Evolutionary conservation across 2,329 filamentous ascomycete genomes (phyloP).

Genomic region (Bipolaris victoriae): DNA sequence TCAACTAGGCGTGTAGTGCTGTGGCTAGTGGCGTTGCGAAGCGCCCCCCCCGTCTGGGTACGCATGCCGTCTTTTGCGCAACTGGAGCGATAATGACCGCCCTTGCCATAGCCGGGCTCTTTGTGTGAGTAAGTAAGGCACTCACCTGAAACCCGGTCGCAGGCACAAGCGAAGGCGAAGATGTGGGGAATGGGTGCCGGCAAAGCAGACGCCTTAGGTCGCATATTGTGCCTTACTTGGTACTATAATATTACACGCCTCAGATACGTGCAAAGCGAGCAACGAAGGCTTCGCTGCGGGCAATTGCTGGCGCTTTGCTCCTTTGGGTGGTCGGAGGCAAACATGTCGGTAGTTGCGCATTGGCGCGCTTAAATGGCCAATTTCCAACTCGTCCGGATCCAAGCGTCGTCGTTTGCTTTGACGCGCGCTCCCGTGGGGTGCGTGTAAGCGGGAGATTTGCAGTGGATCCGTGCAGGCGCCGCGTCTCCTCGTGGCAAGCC

Average conservation of each 20-base stretch:
- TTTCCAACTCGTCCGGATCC: slow-evolving; percentile 5
- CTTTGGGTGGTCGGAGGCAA: neutral
- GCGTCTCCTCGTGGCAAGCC: slow-evolving; percentile 18
- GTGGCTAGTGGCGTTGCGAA: slow-evolving; percentile 1
- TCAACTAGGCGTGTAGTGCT: neutral
- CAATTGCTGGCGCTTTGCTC: neutral
- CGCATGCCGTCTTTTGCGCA: neutral
- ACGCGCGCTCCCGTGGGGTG: slow-evolving; percentile 11
- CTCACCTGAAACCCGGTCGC: slow-evolving; percentile 4
- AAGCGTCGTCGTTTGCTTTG: slow-evolving; percentile 7
- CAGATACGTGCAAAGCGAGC: neutral
- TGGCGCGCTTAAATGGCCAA: slow-evolving; percentile 11
- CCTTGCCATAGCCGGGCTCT: neutral
- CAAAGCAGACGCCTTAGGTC: neutral
- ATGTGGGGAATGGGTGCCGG: neutral
- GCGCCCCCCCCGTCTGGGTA: neutral
- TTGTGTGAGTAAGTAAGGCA: neutral
- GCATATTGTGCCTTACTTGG: neutral
- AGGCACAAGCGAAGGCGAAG: neutral
- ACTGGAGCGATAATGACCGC: neutral
- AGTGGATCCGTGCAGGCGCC: slow-evolving; percentile 17
- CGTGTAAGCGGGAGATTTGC: slow-evolving; percentile 24
- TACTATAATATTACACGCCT: neutral
- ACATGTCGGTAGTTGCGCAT: neutral
- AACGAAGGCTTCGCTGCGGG: neutral